Evolutionary conservation across 2,329 filamentous ascomycete genomes (phyloP).

Genomic region (Graphiopsis chlorocephala): DNA sequence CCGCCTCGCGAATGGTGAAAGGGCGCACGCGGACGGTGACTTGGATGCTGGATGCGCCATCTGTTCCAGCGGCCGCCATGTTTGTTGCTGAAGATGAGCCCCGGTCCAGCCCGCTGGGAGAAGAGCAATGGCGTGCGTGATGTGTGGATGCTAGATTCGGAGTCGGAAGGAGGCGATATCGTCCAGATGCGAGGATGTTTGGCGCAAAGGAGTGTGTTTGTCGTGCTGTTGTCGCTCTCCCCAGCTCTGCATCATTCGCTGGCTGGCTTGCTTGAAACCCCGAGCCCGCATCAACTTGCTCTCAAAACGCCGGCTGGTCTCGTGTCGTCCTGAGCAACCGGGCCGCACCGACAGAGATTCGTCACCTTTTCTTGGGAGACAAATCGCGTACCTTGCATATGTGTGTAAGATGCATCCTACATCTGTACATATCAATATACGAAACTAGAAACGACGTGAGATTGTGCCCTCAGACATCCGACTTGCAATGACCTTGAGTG

Average conservation of each 20-base stretch:
- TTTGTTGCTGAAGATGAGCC: neutral
- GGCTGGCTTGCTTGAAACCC: neutral
- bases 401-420: neutral
- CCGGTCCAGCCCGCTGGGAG: neutral
- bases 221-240: constrained; percentile 6
- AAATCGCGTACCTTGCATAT: neutral
- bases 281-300: neutral
- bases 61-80: constrained; percentile 19
- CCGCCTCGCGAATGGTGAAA: constrained; percentile 85
- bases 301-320: constrained; percentile 5
- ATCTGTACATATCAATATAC: neutral
- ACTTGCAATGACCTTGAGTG: neutral
- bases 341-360: neutral
- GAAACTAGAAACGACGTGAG: neutral
- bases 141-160: neutral
- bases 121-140: neutral
- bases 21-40: constrained; percentile 61
- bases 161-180: neutral
- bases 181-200: neutral
- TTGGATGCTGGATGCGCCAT: constrained; percentile 50
- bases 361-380: neutral
- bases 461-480: neutral
- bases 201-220: constrained; percentile 2
- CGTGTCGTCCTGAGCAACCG: neutral
- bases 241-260: constrained; percentile 3